These are phyloP conservation scores for Malania oleifera DNA, from an alignment of 164 flowering plant species.

Conservation along the genomic window DNA sequence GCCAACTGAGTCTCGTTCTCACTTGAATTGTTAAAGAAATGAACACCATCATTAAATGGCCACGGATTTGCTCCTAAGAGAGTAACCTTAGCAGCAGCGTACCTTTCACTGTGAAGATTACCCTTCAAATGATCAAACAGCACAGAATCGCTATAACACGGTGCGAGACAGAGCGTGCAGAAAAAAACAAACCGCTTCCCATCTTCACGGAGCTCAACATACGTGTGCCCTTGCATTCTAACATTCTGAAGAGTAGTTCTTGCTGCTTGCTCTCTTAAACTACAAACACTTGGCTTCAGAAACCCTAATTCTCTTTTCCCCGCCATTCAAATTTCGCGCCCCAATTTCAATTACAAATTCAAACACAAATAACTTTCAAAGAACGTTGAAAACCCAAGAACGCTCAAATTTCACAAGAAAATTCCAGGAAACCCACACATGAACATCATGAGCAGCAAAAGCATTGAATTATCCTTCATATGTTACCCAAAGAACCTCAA, in stretches of 20 bases:
- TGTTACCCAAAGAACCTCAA: not conserved
- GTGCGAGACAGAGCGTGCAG: slow-evolving; percentile 74
- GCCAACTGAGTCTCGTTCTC: slow-evolving; percentile 28
- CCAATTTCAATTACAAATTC: slow-evolving; percentile 1
- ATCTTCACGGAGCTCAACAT: slow-evolving; percentile 74
- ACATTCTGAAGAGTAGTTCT: slow-evolving; percentile 50
- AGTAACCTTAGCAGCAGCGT: slow-evolving; percentile 57
- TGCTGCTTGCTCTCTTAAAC: slow-evolving; percentile 54
- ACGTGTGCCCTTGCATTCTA: slow-evolving; percentile 65
- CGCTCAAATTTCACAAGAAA: slow-evolving; percentile 4
- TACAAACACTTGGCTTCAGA: slow-evolving; percentile 28
- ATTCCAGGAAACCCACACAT: slow-evolving; percentile 1
- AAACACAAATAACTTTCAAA: not conserved
- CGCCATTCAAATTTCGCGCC: slow-evolving; percentile 31
- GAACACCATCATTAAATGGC: slow-evolving; percentile 92
- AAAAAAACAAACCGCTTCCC: slow-evolving; percentile 70
- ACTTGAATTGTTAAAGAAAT: slow-evolving; percentile 53
- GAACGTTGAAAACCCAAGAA: not conserved
- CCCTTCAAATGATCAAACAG: slow-evolving; percentile 74
- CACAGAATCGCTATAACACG: slow-evolving; percentile 64
- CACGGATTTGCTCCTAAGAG: slow-evolving; percentile 69
- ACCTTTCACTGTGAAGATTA: slow-evolving; percentile 52
- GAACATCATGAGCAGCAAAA: not conserved
- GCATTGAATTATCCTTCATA: not conserved
- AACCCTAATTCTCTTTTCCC: slow-evolving; percentile 45